Evolutionary conservation across 768 basidiomycete species (phyloP).

Genomic region (Russula olivacea): DNA sequence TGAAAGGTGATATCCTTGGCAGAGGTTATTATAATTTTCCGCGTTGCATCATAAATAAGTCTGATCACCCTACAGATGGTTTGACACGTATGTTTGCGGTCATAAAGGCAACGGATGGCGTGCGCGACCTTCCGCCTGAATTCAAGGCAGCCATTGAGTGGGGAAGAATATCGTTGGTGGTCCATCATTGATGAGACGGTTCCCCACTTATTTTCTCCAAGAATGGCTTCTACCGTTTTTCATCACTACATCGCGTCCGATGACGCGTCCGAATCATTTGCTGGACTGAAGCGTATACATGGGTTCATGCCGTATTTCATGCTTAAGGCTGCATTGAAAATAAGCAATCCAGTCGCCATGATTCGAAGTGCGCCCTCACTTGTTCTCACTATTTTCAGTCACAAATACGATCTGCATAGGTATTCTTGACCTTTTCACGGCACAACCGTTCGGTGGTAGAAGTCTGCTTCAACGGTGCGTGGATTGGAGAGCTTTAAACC

Average conservation of each 20-base stretch:
- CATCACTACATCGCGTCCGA: conserved; percentile 93
- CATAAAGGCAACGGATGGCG: conserved; percentile 73
- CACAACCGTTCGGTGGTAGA: conserved; percentile 91
- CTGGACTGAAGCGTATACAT: conserved; percentile 85
- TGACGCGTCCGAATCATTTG: conserved; percentile 82
- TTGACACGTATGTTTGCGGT: conserved; percentile 83
- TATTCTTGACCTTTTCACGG: conserved; percentile 90
- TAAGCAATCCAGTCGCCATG: conserved; percentile 96
- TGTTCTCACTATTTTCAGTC: not conserved
- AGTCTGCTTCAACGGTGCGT: conserved; percentile 82
- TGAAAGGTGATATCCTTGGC: conserved; percentile 92
- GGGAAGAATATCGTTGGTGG: conserved; percentile 88
- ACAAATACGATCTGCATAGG: conserved; percentile 30
- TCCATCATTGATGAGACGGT: not conserved
- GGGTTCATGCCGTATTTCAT: conserved; percentile 98
- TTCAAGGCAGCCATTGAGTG: conserved; percentile 91
- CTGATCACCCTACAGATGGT: conserved; percentile 55
- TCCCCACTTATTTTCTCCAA: conserved; percentile 31
- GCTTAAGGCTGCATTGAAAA: conserved; percentile 83
- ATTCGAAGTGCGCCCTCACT: conserved; percentile 61
- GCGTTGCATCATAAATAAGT: not conserved
- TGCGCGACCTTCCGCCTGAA: conserved; percentile 72
- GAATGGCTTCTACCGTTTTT: conserved; percentile 93
- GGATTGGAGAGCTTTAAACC: not conserved
- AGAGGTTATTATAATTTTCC: conserved; percentile 45